These are phyloP conservation scores for Saposhnikovia divaricata DNA, from an alignment of 129 eudicot genomes.

Conservation along the genomic window DNA sequence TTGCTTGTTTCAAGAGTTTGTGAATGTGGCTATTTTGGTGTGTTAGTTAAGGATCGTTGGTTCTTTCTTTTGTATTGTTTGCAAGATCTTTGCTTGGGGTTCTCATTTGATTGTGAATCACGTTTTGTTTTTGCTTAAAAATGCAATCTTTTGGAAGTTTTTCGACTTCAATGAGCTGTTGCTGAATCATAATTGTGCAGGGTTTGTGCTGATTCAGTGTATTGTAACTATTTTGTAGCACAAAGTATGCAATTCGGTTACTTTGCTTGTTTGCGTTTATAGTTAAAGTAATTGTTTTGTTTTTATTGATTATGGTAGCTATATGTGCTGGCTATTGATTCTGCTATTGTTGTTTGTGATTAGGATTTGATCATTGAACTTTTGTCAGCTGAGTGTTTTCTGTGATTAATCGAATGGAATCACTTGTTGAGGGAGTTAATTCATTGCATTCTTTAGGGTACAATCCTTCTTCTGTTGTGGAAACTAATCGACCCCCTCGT, in stretches of 20 bases:
- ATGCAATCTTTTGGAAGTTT: slow-evolving; percentile 4
- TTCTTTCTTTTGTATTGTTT: background rate
- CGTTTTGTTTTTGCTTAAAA: background rate
- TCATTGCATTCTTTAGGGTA: slow-evolving; percentile 29
- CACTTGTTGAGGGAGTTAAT: slow-evolving; percentile 54
- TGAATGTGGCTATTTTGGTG: background rate
- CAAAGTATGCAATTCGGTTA: background rate
- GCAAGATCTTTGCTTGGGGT: slow-evolving; percentile 9
- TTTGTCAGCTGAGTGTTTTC: background rate
- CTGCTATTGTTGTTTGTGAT: background rate
- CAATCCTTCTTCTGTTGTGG: slow-evolving; percentile 28
- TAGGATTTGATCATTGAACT: slow-evolving; percentile 15
- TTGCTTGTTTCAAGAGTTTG: slow-evolving; percentile 6
- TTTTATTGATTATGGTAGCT: background rate
- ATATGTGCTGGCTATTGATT: background rate
- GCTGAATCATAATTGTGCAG: background rate
- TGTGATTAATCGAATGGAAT: slow-evolving; percentile 40
- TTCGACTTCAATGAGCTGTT: slow-evolving; percentile 4
- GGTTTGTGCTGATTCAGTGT: background rate
- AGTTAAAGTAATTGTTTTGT: background rate
- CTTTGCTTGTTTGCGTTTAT: slow-evolving; percentile 9
- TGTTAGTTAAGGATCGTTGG: background rate
- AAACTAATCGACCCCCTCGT: slow-evolving; percentile 37
- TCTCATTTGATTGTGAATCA: background rate
- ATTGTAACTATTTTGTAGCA: slow-evolving; percentile 1